Base-by-base conservation (phyloP, 2,329 filamentous ascomycete species). In the Nothopassalora personata region DNA sequence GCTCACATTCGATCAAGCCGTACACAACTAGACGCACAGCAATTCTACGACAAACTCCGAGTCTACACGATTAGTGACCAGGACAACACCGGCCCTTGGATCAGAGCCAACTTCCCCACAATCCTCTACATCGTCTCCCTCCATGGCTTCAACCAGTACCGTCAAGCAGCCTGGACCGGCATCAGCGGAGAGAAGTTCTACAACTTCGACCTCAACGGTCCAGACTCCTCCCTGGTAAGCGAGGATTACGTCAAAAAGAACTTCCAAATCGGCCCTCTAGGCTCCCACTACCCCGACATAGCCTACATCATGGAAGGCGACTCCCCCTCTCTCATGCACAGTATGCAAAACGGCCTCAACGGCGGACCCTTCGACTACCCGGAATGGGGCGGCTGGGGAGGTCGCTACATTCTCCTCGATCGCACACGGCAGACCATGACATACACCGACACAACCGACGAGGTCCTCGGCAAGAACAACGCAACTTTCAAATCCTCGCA, bases 51-150 rank as follows among this genome's bases (percentile, higher is more conserved):
- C 3, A 79, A 77, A 61, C 67, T 83, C 3, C 73, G 80, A 11
- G 75, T 83, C 8, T 83, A 83, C 67, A 72, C 82, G 36, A 84
- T 85, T 56, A 83, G 81, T 6, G 83, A 85, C 62, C 83, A 85
- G 63, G 83, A 85, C 60, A 79, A 86, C 60, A 79, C 80, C 0
- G 82, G 81, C 0, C 70, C 76, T 0, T 85, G 82, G 82, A 80
- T 86, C 36, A 78, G 83, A 15, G 70, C 74, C 49, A 76, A 75
- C 2, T 85, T 79, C 60, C 81, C 83, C 0, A 77, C 81, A 28
- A 66, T 85, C 6, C 80, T 82, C 63, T 85, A 83, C 68, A 83
- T 86, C 56, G 73, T 72, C 13, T 82, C 79, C 0, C 68, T 84
- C 1, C 83, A 85, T 65, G 81, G 76, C 6, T 85, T 79, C 77